Evolutionary conservation across 345 rosid species (phyloP), one percentile per base, ranked within the genome.

Genomic region (Hirschfeldia incana): DNA sequence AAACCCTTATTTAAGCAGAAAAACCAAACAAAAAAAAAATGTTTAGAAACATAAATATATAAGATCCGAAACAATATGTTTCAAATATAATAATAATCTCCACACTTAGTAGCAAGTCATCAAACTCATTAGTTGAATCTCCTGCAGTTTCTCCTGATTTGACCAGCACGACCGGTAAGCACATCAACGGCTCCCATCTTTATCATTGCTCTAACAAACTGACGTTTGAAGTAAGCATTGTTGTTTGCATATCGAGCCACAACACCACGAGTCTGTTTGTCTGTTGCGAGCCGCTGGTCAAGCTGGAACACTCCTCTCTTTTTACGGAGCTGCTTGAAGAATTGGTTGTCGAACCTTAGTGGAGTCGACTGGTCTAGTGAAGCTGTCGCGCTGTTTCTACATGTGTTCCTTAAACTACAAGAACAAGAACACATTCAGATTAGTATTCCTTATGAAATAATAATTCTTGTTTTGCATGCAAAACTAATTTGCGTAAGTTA

Each of bases 171-270:
- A 12, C 92, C 97, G 0, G 89, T 86, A 68, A 89, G 74, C 27
- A 90, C 93, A 21, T 78, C 86, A 32, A 89, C 49, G 8, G 82
- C 85, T 6, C 93, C 92, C 97, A 94, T 89, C 81, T 94, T 94
- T 33, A 83, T 81, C 91, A 92, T 92, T 1, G 97, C 83, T n/a
- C 83, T 76, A 6, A 77, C 89, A 36, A 94, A 92, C 68, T 85
- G 77, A 72, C 78, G 80, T 51, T 72, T 81, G 62, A 76, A 81
- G 67, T 28, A 76, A n/a, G 80, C 81, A 32, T 76, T 81, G 57
- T 77, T 76, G 70, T 7, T 12, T 0, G 80, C 81, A 29, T 76
- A 81, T 9, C 80, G 37, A 67, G 84, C 36, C 61, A 81, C 84
- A 13, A 81, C 8, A 11, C 78, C 84, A 51, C 78, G 81, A 68